These are phyloP conservation scores for Aspergillus fumigatiaffinis DNA, from an alignment of 2,329 filamentous ascomycete species.

Conservation along the genomic window DNA sequence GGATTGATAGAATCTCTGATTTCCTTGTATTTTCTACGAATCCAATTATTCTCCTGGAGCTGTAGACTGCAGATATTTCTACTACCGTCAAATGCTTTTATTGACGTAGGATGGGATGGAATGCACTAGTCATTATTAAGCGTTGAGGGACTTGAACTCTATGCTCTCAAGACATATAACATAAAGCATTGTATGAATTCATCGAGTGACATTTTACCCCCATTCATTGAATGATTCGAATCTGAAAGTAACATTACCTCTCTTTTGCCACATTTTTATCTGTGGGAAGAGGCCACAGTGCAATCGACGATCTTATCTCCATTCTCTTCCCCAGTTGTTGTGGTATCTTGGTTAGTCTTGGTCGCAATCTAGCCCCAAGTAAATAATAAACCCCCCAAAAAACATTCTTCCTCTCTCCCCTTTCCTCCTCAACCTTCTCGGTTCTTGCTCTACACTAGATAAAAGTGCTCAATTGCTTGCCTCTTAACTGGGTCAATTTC, in stretches of 20 bases:
- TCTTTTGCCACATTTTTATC: background rate
- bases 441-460: slow-evolving; percentile 5
- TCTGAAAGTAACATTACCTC: background rate
- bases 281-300: background rate
- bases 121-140: background rate
- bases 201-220: no score
- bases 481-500: slow-evolving; percentile 1
- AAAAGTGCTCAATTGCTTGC: background rate
- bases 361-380: background rate
- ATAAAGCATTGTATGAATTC: no score
- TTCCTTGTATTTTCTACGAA: background rate
- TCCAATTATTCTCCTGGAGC: background rate
- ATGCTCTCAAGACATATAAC: no score
- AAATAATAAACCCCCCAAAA: background rate
- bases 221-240: no score
- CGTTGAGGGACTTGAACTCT: background rate
- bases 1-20: no score
- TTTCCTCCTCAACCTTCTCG: slow-evolving; percentile 3
- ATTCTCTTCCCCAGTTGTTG: background rate
- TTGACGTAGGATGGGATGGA: background rate
- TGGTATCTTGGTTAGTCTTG: background rate
- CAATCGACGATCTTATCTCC: background rate
- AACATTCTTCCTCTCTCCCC: slow-evolving; percentile 1
- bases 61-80: background rate
- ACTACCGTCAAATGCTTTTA: background rate